phyloP scores from a whole-genome alignment of 352 stramenopile species.

The Phytophthora litchii region DNA sequence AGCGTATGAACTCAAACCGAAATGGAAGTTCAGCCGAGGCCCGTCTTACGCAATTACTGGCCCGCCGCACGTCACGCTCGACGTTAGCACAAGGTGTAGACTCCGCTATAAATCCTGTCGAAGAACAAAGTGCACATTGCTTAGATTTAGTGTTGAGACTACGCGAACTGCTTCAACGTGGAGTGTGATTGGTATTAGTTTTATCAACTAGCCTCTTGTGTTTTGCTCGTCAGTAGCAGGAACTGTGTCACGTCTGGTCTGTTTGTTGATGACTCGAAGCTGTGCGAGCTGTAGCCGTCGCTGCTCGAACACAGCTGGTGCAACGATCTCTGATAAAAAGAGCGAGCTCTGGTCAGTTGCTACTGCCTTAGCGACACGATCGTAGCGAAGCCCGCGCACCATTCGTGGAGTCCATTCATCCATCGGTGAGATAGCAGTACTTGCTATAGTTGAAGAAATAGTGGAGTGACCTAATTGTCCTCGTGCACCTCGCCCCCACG shows the following conservation, averaged over 20 bases:
- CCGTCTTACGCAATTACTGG: constrained; percentile 22
- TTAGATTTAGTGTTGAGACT: constrained; percentile 32
- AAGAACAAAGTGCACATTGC: constrained; percentile 27
- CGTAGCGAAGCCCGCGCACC: constrained; percentile 56
- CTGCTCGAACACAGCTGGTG: constrained; percentile 42
- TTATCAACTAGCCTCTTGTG: background rate
- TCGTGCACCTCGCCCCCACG: constrained; percentile 57
- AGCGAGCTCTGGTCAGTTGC: constrained; percentile 66
- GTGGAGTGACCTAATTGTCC: constrained; percentile 51
- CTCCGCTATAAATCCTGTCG: constrained; percentile 7
- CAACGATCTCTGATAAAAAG: constrained; percentile 57
- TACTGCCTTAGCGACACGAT: constrained; percentile 49
- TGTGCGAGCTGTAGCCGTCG: constrained; percentile 55
- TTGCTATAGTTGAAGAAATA: background rate
- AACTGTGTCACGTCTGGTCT: constrained; percentile 22
- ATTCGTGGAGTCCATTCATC: constrained; percentile 53
- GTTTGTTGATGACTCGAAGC: constrained; percentile 39
- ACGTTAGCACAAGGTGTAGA: constrained; percentile 5
- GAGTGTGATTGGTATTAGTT: background rate
- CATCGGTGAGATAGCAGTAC: constrained; percentile 1
- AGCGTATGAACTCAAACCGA: constrained; percentile 2
- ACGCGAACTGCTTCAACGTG: constrained; percentile 20
- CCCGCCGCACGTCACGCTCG: constrained; percentile 15
- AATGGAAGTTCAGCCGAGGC: constrained; percentile 9
- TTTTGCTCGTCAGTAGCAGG: constrained; percentile 5